These are phyloP conservation scores for Colletotrichum sp. DNA, from an alignment of 2,329 filamentous ascomycete species.

Conservation along the genomic window DNA sequence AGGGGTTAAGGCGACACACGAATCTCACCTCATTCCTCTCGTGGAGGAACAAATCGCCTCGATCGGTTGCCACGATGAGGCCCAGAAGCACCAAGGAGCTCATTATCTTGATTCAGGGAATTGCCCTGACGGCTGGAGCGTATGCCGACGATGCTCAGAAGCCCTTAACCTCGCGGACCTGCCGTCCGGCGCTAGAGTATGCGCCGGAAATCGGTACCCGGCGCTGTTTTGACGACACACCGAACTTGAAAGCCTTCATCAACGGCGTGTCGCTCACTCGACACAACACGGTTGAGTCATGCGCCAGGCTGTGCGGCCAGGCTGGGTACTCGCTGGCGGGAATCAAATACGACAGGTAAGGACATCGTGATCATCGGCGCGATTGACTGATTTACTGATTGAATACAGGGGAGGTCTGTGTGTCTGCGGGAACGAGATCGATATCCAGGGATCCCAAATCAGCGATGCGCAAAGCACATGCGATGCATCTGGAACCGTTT, in stretches of 20 bases:
- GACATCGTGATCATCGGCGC: rapidly evolving
- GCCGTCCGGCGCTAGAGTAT: not conserved
- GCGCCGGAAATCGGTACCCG: not conserved
- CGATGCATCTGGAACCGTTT: not conserved
- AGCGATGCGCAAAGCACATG: not conserved
- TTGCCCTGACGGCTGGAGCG: not conserved
- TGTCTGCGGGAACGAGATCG: not conserved
- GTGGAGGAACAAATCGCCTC: not conserved
- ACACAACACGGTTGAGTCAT: not conserved
- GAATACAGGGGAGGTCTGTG: not conserved
- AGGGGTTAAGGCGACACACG: not conserved
- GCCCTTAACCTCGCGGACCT: not conserved
- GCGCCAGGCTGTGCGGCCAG: not conserved
- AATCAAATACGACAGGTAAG: not conserved
- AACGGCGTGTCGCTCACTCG: not conserved
- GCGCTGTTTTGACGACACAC: not conserved
- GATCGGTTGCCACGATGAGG: not conserved
- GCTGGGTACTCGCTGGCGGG: not conserved
- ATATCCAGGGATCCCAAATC: not conserved
- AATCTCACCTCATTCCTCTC: not conserved
- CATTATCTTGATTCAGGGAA: not conserved
- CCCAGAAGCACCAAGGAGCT: not conserved
- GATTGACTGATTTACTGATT: not conserved
- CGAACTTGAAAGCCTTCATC: not conserved
- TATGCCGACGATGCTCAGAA: not conserved